A percentile compares a stretch with the other conserved stretches of the same genome.
phyloP scores from a whole-genome alignment of 2,329 filamentous ascomycete species.

The Magnaporthiopsis poae region DNA sequence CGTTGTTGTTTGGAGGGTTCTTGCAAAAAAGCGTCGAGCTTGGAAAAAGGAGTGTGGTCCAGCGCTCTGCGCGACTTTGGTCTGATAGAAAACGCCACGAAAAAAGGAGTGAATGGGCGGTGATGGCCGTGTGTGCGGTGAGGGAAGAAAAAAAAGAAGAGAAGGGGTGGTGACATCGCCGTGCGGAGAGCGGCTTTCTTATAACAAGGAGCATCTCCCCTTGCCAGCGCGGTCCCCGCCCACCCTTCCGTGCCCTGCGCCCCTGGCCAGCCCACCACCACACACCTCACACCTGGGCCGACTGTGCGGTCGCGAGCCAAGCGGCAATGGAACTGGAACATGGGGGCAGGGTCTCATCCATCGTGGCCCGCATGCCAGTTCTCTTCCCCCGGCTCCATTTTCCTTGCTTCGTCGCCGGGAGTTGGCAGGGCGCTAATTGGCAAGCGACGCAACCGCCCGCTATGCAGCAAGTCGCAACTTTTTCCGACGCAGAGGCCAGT shows the following conservation, averaged over 20 bases:
- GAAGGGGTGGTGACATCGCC: background rate
- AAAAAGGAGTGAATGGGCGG: constrained; percentile 8
- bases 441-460: background rate
- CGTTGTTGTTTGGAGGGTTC: background rate
- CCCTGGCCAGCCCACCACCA: background rate
- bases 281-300: background rate
- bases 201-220: background rate
- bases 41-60: constrained; percentile 6
- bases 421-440: background rate
- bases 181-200: background rate
- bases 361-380: background rate
- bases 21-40: constrained; percentile 3
- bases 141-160: background rate
- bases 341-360: background rate
- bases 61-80: constrained; percentile 5
- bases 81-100: constrained; percentile 2
- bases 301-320: background rate
- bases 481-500: background rate
- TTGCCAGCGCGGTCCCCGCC: background rate
- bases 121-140: constrained; percentile 4
- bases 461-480: background rate
- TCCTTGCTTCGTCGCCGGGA: background rate
- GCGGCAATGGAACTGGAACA: background rate
- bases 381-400: background rate
- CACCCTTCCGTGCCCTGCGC: background rate